Evolutionary conservation across 306 rosid species (phyloP).

Genomic region (Hippophae tibetana): DNA sequence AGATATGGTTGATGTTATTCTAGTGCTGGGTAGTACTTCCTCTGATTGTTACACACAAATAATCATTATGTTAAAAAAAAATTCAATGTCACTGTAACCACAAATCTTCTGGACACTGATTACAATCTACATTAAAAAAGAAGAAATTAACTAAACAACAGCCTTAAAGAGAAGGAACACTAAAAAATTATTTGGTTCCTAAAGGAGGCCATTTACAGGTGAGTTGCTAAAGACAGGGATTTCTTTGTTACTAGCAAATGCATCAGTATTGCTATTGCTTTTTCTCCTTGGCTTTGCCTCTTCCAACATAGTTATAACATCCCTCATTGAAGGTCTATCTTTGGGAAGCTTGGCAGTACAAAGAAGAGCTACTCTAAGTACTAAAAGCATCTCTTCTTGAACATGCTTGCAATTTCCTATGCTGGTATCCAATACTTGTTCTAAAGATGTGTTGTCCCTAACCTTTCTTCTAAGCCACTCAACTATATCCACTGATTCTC

Average conservation of each 20-base stretch:
- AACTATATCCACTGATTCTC: constrained; percentile 71
- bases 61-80: constrained; percentile 20
- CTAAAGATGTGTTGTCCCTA: constrained; percentile 53
- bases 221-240: constrained; percentile 49
- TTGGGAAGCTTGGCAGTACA: constrained; percentile 87
- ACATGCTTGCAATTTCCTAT: constrained; percentile 78
- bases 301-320: constrained; percentile 84
- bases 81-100: constrained; percentile 27
- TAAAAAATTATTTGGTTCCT: constrained; percentile 19
- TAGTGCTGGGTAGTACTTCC: constrained; percentile 14
- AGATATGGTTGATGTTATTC: constrained; percentile 4
- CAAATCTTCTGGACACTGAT: constrained; percentile 21
- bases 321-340: constrained; percentile 95
- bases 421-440: constrained; percentile 64
- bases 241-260: constrained; percentile 38
- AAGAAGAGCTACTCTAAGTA: constrained; percentile 72
- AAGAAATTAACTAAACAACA: constrained; percentile 14
- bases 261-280: constrained; percentile 46
- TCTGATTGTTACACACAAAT: constrained; percentile 12
- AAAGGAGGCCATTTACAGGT: constrained; percentile 56
- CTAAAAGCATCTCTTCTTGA: constrained; percentile 86
- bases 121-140: constrained; percentile 35
- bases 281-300: constrained; percentile 95
- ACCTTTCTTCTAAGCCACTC: constrained; percentile 76
- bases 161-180: constrained; percentile 6